phyloP scores from a whole-genome alignment of 495 filamentous ascomycete species.

The Penicillium dipodomyicola region DNA sequence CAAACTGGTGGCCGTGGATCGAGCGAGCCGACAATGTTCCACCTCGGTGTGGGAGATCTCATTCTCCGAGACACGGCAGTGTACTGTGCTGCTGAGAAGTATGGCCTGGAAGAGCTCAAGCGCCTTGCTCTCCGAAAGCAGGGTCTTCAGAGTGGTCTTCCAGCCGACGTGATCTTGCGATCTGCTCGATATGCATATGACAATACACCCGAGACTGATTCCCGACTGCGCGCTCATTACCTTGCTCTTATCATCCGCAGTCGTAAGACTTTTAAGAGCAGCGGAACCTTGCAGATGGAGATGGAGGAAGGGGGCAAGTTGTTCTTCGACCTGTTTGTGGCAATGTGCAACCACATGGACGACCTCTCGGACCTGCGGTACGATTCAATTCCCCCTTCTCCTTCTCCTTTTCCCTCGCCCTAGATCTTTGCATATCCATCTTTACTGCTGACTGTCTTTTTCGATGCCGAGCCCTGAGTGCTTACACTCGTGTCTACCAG shows the following conservation, averaged over 20 bases:
- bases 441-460: slow-evolving; percentile 19
- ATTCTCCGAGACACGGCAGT: slow-evolving; percentile 86
- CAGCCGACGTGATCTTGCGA: slow-evolving; percentile 81
- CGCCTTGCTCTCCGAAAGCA: slow-evolving; percentile 87
- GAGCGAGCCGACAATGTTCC: slow-evolving; percentile 73
- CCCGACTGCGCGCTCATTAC: slow-evolving; percentile 87
- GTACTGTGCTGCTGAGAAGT: slow-evolving; percentile 87
- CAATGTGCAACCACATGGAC: slow-evolving; percentile 95
- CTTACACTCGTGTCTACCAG: slow-evolving; percentile 27
- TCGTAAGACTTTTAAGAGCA: slow-evolving; percentile 91
- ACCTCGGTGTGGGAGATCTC: slow-evolving; percentile 62
- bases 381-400: slow-evolving; percentile 9
- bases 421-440: neutral
- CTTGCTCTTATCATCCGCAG: slow-evolving; percentile 90
- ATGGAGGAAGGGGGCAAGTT: slow-evolving; percentile 89
- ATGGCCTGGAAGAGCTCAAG: slow-evolving; percentile 83
- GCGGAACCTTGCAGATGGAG: slow-evolving; percentile 95
- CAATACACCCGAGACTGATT: slow-evolving; percentile 88
- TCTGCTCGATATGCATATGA: slow-evolving; percentile 92
- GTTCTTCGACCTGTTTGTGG: slow-evolving; percentile 97
- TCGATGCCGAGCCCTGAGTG: slow-evolving; percentile 6
- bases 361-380: slow-evolving; percentile 68
- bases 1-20: slow-evolving; percentile 57
- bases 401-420: neutral
- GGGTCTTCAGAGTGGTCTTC: slow-evolving; percentile 80